These are phyloP conservation scores for Xerocomellus dryophilus DNA, from an alignment of 768 basidiomycete species.

Conservation along the genomic window DNA sequence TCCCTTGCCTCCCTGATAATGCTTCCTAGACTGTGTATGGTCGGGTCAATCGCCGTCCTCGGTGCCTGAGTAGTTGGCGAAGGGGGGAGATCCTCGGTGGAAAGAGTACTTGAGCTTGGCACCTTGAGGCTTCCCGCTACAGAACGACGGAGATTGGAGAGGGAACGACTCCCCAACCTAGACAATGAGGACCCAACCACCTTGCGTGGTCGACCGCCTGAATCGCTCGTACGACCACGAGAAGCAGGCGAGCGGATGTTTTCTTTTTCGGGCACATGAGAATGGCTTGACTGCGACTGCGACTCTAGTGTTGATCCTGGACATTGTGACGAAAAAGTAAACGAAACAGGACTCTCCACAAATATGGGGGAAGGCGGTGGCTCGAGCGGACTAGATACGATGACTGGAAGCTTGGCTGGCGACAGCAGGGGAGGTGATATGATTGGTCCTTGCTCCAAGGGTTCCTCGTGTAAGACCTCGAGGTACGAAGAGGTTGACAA, in stretches of 20 bases:
- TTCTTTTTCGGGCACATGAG: constrained; percentile 15
- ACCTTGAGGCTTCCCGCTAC: constrained; percentile 33
- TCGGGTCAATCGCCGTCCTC: constrained; percentile 50
- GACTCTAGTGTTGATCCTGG: constrained; percentile 15
- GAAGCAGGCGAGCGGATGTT: background rate
- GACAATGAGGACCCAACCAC: constrained; percentile 13
- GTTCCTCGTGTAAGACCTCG: constrained; percentile 32
- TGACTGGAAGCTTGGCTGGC: constrained; percentile 5
- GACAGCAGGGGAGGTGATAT: constrained; percentile 8
- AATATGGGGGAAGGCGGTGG: constrained; percentile 3
- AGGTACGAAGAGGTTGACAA: constrained; percentile 26
- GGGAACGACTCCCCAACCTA: constrained; percentile 35
- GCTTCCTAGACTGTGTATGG: constrained; percentile 55
- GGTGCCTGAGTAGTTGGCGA: constrained; percentile 34
- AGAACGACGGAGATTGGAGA: constrained; percentile 46
- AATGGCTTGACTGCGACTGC: constrained; percentile 12
- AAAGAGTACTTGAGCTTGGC: constrained; percentile 20
- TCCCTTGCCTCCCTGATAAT: constrained; percentile 50
- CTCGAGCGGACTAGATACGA: constrained; percentile 19
- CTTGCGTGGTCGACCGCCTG: constrained; percentile 13
- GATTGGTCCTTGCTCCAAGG: constrained; percentile 18
- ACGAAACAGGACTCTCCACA: constrained; percentile 27
- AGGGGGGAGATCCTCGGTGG: constrained; percentile 34
- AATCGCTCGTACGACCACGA: constrained; percentile 22
- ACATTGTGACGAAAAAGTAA: constrained; percentile 21